These are phyloP conservation scores for Podila horticola DNA, from an alignment of 192 early-diverging fungal genomes.

Conservation along the genomic window DNA sequence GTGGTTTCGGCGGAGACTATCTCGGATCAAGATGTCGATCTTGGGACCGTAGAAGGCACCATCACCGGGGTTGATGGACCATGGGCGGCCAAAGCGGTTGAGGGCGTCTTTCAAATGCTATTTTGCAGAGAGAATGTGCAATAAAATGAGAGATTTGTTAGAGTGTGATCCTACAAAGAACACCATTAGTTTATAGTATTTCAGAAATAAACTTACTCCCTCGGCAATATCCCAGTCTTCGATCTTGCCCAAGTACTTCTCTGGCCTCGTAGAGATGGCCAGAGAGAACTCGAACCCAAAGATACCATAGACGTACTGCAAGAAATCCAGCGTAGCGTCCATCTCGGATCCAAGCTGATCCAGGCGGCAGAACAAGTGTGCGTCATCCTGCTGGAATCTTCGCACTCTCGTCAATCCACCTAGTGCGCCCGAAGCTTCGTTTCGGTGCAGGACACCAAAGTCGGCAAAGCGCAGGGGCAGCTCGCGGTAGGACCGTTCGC, in stretches of 20 bases:
- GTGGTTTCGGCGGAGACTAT: constrained; percentile 88
- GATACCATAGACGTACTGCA: constrained; percentile 89
- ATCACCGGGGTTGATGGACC: constrained; percentile 93
- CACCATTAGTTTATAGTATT: neutral
- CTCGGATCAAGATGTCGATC: constrained; percentile 96
- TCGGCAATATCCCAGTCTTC: constrained; percentile 94
- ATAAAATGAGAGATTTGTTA: neutral
- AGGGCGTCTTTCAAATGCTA: constrained; percentile 75
- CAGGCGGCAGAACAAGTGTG: constrained; percentile 94
- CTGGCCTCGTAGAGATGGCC: constrained; percentile 94
- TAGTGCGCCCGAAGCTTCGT: constrained; percentile 92
- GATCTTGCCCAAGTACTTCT: constrained; percentile 93
- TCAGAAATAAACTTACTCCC: constrained; percentile 61
- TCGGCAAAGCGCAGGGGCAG: constrained; percentile 97
- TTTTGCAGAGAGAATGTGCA: neutral
- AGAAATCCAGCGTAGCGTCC: constrained; percentile 85
- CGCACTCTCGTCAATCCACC: constrained; percentile 95
- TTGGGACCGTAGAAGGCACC: constrained; percentile 99
- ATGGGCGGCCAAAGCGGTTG: constrained; percentile 78
- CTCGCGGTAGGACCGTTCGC: constrained; percentile 95
- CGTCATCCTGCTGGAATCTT: constrained; percentile 99
- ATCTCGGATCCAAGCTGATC: constrained; percentile 92
- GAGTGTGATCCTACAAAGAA: neutral
- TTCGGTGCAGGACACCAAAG: constrained; percentile 97
- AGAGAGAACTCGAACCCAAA: constrained; percentile 97